Percentiles rank a stretch among this genome's conserved stretches.
Evolutionary conservation across 441 rosid genomes (phyloP).

Genomic region (Hura crepitans): DNA sequence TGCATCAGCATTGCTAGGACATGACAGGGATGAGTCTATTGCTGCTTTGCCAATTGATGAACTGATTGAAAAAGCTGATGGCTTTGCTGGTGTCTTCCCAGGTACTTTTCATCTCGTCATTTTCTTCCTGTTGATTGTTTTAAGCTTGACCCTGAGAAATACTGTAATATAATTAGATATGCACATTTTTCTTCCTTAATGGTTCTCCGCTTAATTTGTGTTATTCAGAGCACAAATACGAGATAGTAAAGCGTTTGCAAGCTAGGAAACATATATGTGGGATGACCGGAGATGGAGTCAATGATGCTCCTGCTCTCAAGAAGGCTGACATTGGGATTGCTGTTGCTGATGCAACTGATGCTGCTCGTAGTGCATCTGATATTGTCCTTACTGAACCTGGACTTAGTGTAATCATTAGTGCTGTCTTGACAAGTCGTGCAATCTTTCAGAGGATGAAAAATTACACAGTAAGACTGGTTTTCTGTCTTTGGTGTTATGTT

Average conservation of each 20-base stretch:
- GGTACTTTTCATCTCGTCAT: slow-evolving; percentile 39
- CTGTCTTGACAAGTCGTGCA: slow-evolving; percentile 94
- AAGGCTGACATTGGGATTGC: slow-evolving; percentile 99
- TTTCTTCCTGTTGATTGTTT: slow-evolving; percentile 2
- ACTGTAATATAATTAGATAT: background rate
- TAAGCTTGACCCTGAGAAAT: background rate
- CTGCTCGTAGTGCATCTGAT: slow-evolving; percentile 97
- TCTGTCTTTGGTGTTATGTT: slow-evolving; percentile 1
- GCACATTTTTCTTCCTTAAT: slow-evolving; percentile 5
- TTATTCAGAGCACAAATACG: slow-evolving; percentile 85
- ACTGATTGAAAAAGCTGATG: slow-evolving; percentile 95
- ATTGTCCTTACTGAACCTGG: slow-evolving; percentile 96
- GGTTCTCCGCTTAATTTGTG: slow-evolving; percentile 7
- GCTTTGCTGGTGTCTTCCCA: slow-evolving; percentile 99
- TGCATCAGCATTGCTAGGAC: slow-evolving; percentile 86
- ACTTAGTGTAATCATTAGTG: slow-evolving; percentile 95
- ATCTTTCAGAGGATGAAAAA: slow-evolving; percentile 98
- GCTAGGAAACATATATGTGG: slow-evolving; percentile 95
- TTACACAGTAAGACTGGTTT: slow-evolving; percentile 56
- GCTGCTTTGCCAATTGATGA: slow-evolving; percentile 81
- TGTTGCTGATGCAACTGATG: slow-evolving; percentile 98
- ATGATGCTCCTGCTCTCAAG: slow-evolving; percentile 98
- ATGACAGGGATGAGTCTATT: slow-evolving; percentile 79
- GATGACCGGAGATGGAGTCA: slow-evolving; percentile 99
- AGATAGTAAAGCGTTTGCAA: slow-evolving; percentile 91